Base-by-base conservation (phyloP, 306 rosid species). In the Vigna radiata region DNA sequence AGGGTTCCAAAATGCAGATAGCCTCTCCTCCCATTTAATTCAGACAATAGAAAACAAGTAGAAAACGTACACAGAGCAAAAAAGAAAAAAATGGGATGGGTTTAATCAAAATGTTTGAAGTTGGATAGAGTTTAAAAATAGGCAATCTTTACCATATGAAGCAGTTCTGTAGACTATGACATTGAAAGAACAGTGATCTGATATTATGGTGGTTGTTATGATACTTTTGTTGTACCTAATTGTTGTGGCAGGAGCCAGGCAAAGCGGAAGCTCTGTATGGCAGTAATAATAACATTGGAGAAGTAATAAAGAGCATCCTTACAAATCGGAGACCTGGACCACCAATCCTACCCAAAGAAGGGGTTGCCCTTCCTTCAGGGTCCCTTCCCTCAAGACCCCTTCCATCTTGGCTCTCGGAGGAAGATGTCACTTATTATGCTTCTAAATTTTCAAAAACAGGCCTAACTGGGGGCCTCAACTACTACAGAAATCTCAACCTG, bases 391-490 rank as follows among this genome's bases (percentile, higher is more conserved):
- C 54, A 9, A 5, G 13, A 21, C 4, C 43, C 50, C 69, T 52
- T 21, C 15, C 43, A 33, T 31, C 86, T 65, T 87, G 88, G 88
- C 83, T 87, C 72, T 47, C 83, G 18, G 62, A 87, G 61, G 81
- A 82, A 15, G 85, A 87, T 31, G 14, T 87, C 7, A 69, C 36
- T 61, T 82, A 79, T 63, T 87, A 47, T 77, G 83, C 81, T 60
- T 58, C 81, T 9, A 84, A 84, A 61, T 87, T 87, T 59, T 75
- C 80, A 0, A 55, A 82, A 48, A 72, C 76, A 0, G 83, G 90
- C 78, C 72, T 87, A 83, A 68, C 83, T 33, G 88, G 85, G 1
- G 79, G 60, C 16, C 55, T 84, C 77, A 87, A 84, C 85, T 87
- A 84, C 86, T 79, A 87, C 7, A 71, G 82, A 72, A 75, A 63